Base-by-base conservation (phyloP, 1,284 basidiomycete species). In the Rhodotorula sp. region DNA sequence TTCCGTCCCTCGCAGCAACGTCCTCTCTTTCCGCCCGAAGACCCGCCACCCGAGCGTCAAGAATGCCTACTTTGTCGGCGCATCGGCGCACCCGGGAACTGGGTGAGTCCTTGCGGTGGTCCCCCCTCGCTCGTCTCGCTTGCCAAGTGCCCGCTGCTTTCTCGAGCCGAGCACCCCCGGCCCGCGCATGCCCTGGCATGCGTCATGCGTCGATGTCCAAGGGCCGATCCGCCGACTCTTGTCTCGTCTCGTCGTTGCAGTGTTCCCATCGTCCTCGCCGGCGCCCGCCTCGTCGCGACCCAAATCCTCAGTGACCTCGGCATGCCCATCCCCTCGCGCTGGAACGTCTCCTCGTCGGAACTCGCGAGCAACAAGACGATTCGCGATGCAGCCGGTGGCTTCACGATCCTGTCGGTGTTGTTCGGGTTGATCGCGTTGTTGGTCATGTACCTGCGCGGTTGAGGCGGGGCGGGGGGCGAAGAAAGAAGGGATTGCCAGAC, bases 51-150 rank as follows among this genome's bases (percentile, higher is more conserved):
- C 75, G 22, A 51, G 63, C 22, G 63, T 76, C 58, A 60, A 72
- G 63, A 80, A 79, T 53, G 74, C 80, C 31, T 81, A 80, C 77
- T 81, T 81, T 50, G 79, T 80, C 34, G 80, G 80, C n/a, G 80
- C 80, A 1, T 77, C 76, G 4, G 79, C 80, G 1, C 80, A 81
- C 62, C 80, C 80, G 4, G 81, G 80, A 30, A 81, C 80, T 2
- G 80, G 79, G 47, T 68, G 16, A 44, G n/a, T n/a, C n/a, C 3
- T 44, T 44, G 40, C 11, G 6, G 58, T 59, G 47, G 46, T 20
- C 31, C n/a, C n/a, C n/a, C n/a, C 9, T 50, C 26, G n/a, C 24
- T 50, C 10, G 28, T 7, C n/a, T 15, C 22, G 2, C 18, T 20
- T 28, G 2, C 10, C n/a, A n/a, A n/a, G n/a, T n/a, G n/a, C n/a